A percentile compares a stretch with the other conserved stretches of the same genome.
phyloP scores from a whole-genome alignment of 2,329 filamentous ascomycete species.

The Magnaporthiopsis incrustans region DNA sequence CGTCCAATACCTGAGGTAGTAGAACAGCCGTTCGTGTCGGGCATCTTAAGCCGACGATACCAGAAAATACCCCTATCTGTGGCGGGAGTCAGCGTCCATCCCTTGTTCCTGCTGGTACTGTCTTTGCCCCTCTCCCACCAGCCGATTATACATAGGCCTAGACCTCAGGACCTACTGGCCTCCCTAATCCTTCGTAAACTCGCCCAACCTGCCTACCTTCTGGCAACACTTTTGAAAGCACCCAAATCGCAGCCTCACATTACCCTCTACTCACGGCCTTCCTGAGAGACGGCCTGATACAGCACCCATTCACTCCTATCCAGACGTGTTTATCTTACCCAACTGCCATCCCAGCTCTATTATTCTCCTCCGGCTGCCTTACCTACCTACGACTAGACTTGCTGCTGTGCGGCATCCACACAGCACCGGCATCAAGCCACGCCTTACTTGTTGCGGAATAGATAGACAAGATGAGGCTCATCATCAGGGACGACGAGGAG shows the following conservation, averaged over 20 bases:
- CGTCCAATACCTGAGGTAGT: background rate
- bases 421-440: slow-evolving; percentile 8
- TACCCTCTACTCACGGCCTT: background rate
- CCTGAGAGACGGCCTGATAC: background rate
- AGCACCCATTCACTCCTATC: background rate
- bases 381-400: background rate
- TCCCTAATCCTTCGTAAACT: background rate
- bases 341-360: background rate
- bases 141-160: background rate
- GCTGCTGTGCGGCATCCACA: background rate
- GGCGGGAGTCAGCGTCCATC: no score
- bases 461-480: slow-evolving; percentile 56
- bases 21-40: background rate
- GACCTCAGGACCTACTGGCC: background rate
- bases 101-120: background rate
- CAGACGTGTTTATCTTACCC: background rate
- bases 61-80: no score
- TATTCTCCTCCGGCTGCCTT: no score
- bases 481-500: slow-evolving; percentile 58
- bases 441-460: slow-evolving; percentile 3
- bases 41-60: background rate
- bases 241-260: background rate
- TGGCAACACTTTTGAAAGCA: background rate
- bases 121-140: background rate
- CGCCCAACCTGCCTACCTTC: background rate